phyloP scores from a whole-genome alignment of 371 early-diverging fungal species.

The Umbelopsis sp. region DNA sequence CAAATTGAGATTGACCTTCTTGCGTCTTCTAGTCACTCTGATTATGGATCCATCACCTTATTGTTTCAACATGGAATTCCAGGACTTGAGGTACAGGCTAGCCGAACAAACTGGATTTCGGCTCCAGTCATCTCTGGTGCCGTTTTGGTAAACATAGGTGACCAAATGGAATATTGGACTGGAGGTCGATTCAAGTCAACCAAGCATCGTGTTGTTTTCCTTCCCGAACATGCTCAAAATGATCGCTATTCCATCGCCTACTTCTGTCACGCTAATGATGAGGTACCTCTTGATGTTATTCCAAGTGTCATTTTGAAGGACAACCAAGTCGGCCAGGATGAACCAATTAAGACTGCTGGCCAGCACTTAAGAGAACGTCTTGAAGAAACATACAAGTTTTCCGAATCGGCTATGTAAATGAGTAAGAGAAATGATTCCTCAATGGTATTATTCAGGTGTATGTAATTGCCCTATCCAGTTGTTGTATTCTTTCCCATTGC shows the following conservation, averaged over 20 bases:
- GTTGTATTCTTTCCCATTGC: too few species aligned
- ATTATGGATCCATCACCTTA: constrained; percentile 76
- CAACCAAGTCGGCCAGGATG: constrained; percentile 3
- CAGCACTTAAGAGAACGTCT: constrained; percentile 43
- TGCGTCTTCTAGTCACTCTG: constrained; percentile 49
- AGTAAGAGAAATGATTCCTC: neutral
- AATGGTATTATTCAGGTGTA: too few species aligned
- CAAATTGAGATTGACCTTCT: neutral
- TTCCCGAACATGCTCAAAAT: constrained; percentile 55
- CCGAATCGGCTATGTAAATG: constrained; percentile 3
- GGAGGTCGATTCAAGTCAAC: constrained; percentile 71
- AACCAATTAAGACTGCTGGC: constrained; percentile 36
- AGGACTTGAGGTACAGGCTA: constrained; percentile 69
- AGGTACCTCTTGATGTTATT: constrained; percentile 45
- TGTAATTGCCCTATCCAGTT: too few species aligned
- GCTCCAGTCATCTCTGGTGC: constrained; percentile 64
- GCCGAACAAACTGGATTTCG: constrained; percentile 60
- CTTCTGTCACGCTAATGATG: constrained; percentile 63
- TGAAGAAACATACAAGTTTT: constrained; percentile 39
- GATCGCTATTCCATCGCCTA: constrained; percentile 76
- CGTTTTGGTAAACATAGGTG: constrained; percentile 74
- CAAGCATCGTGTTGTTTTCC: constrained; percentile 70
- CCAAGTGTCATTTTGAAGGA: constrained; percentile 32
- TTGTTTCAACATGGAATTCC: constrained; percentile 73
- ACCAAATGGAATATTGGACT: constrained; percentile 70